Evolutionary conservation across 2,329 filamentous ascomycete species (phyloP).

Genomic region (Sphaerostilbella broomeana): DNA sequence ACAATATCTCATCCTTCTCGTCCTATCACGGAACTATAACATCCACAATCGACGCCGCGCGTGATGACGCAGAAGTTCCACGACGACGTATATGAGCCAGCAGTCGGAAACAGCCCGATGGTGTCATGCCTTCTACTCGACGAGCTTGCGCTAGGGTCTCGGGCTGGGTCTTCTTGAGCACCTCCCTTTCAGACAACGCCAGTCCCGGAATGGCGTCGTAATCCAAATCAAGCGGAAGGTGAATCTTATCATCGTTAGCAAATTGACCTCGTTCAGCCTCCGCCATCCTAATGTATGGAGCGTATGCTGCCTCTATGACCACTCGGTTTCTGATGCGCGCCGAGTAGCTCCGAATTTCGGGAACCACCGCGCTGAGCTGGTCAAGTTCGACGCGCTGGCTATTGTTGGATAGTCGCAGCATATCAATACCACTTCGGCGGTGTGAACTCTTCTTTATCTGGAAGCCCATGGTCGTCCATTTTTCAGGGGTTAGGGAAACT

Average conservation of each 20-base stretch:
- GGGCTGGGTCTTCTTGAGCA: constrained; percentile 63
- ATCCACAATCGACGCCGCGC: too few relatives aligned
- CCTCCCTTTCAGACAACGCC: constrained; percentile 69
- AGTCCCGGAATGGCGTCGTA: constrained; percentile 69
- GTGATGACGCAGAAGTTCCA: constrained; percentile 3
- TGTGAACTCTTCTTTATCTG: constrained; percentile 58
- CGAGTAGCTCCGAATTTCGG: constrained; percentile 47
- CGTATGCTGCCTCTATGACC: constrained; percentile 76
- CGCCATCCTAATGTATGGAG: constrained; percentile 76
- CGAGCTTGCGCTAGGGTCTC: constrained; percentile 85
- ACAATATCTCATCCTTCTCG: too few relatives aligned
- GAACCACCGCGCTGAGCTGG: constrained; percentile 52
- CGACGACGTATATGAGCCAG: constrained; percentile 52
- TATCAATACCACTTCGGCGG: constrained; percentile 67
- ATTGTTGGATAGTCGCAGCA: constrained; percentile 62
- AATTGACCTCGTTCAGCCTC: constrained; percentile 59
- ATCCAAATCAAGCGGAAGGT: constrained; percentile 66
- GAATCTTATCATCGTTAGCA: constrained; percentile 67
- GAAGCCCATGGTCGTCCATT: constrained; percentile 68
- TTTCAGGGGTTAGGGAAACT: constrained; percentile 50
- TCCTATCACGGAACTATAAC: too few relatives aligned
- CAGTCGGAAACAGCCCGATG: constrained; percentile 53
- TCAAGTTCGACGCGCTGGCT: constrained; percentile 38
- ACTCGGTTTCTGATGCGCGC: constrained; percentile 61
- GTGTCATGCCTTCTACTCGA: constrained; percentile 73